Base-by-base conservation (phyloP, 2,329 filamentous ascomycete species). In the Xylaria digitata region DNA sequence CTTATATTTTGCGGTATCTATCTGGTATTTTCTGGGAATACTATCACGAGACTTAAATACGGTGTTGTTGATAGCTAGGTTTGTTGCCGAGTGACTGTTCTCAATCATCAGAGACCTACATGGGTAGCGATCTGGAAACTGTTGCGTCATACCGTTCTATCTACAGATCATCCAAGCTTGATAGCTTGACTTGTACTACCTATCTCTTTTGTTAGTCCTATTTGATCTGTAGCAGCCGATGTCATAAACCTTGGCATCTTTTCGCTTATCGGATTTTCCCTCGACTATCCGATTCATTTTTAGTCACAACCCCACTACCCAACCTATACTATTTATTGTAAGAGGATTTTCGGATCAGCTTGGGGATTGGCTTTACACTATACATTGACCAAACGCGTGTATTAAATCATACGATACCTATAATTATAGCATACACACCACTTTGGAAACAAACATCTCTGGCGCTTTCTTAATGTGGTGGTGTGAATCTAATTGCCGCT, bases 251-350 rank as follows among this genome's bases (percentile, higher is more conserved):
- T 68, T 68, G 62, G 62, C 62, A 61, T 55, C 46, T 15, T 26
- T 49, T 61, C 67, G 67, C 67, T 69, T 67, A 69, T 68, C 65
- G 62, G 65, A 49, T 48, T 57, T 56, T 43, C 45, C 52, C 23
- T 48, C 34, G 23, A 34, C 34, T 46, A 57, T 52, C 53, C 30
- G 59, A 56, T 57, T 21, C 6, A 26, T 55, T 7, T 17, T 26
- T 30, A 15, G 37, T 43, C n/a, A 15, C 53, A 55, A 43, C 37
- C 34, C 11, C 30, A 21, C 8, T 17, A 43, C 37, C 34, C 11
- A 17, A 21, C 8, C 32, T 23, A 23, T 15, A 5, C 13, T 23
- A 3, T 26, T 26, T 26, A 26, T 26, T 42, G 26, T 34, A 6
- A n/a, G 13, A 11, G 15, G 37, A 55, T 55, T 37, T 15, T 55